These are phyloP conservation scores for Boletus rex-veris DNA, from an alignment of 768 basidiomycete species.

Conservation along the genomic window DNA sequence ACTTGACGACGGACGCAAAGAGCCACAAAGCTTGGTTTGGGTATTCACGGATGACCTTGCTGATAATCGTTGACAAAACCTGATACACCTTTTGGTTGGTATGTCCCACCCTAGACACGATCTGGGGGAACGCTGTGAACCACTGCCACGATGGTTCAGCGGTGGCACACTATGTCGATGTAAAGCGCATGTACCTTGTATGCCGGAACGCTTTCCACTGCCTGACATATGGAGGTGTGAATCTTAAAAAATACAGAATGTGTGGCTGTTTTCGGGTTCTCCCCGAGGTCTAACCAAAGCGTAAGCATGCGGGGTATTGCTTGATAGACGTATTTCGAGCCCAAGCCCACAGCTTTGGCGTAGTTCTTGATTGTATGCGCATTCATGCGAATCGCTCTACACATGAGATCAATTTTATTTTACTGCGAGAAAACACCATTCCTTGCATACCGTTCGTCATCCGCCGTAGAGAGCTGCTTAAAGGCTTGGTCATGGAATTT, in stretches of 20 bases:
- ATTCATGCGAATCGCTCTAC: constrained; percentile 63
- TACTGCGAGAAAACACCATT: neutral
- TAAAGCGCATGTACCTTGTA: constrained; percentile 63
- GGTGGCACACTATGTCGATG: neutral
- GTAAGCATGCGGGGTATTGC: constrained; percentile 92
- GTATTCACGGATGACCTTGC: constrained; percentile 70
- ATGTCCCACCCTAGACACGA: constrained; percentile 90
- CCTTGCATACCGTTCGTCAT: constrained; percentile 51
- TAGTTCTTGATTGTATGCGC: constrained; percentile 64
- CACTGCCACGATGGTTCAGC: constrained; percentile 51
- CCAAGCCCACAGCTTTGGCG: constrained; percentile 65
- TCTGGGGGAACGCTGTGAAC: constrained; percentile 95
- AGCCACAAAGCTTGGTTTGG: constrained; percentile 94
- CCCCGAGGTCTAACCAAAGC: constrained; percentile 92
- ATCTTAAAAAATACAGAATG: constrained; percentile 50
- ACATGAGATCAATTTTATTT: neutral
- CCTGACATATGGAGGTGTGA: constrained; percentile 50
- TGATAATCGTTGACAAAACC: constrained; percentile 63
- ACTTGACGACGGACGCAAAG: constrained; percentile 84
- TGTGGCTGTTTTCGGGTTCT: constrained; percentile 32
- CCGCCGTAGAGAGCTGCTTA: constrained; percentile 47
- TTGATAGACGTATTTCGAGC: constrained; percentile 96
- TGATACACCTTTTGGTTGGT: constrained; percentile 55
- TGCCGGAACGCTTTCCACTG: constrained; percentile 59
- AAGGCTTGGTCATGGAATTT: constrained; percentile 82